Evolutionary conservation across 2,329 filamentous ascomycete genomes (phyloP).

Genomic region (Colletotrichum sp.): DNA sequence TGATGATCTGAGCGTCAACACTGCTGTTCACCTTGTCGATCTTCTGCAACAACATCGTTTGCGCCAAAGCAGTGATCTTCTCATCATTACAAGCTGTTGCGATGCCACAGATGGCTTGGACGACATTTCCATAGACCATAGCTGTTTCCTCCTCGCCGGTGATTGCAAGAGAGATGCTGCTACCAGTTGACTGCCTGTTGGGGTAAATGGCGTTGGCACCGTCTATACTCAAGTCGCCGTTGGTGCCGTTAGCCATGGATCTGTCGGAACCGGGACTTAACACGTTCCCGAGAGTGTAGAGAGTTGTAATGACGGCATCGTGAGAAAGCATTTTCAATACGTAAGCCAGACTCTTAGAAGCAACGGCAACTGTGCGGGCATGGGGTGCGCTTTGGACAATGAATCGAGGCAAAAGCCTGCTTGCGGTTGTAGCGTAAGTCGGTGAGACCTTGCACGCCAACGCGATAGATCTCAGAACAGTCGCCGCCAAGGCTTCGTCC

Average conservation of each 20-base stretch:
- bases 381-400: constrained; percentile 83
- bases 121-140: constrained; percentile 82
- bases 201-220: constrained; percentile 54
- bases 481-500: constrained; percentile 76
- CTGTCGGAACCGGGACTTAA: constrained; percentile 74
- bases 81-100: constrained; percentile 81
- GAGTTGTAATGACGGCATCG: constrained; percentile 90
- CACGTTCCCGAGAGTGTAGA: constrained; percentile 96
- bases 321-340: constrained; percentile 84
- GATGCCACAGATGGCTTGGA: constrained; percentile 94
- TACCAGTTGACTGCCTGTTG: constrained; percentile 68
- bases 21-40: constrained; percentile 80
- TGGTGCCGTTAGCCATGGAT: constrained; percentile 57
- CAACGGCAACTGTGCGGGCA: constrained; percentile 72
- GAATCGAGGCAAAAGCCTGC: constrained; percentile 81
- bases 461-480: constrained; percentile 81
- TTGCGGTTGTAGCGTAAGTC: constrained; percentile 75
- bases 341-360: constrained; percentile 84
- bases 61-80: constrained; percentile 90
- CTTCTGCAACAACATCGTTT: constrained; percentile 97
- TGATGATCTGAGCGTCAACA: constrained; percentile 86
- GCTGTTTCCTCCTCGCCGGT: constrained; percentile 80
- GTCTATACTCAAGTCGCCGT: constrained; percentile 38
- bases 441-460: constrained; percentile 79
- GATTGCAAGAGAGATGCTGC: constrained; percentile 78